Evolutionary conservation across 495 filamentous ascomycete genomes (phyloP).

Genomic region (Tuber calosporum): DNA sequence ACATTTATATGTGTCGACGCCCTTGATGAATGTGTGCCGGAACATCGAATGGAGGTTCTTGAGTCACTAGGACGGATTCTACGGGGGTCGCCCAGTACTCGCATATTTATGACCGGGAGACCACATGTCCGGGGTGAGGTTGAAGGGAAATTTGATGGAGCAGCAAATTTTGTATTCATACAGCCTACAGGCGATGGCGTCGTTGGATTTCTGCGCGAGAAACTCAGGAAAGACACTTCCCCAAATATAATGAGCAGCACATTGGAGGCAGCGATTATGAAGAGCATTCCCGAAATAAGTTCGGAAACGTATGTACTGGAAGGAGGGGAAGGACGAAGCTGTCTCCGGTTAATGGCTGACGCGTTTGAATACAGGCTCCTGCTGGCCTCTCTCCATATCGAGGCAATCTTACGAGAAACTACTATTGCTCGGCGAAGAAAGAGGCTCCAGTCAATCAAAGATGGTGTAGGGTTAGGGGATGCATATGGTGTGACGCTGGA

Average conservation of each 20-base stretch:
- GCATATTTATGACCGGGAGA: background rate
- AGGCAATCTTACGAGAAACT: background rate
- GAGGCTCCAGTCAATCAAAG: background rate
- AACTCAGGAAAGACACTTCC: background rate
- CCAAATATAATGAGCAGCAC: too few relatives aligned
- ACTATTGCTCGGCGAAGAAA: background rate
- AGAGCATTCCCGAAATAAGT: too few relatives aligned
- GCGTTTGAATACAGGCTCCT: background rate
- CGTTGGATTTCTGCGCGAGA: background rate
- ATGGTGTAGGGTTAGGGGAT: background rate
- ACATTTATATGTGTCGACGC: background rate
- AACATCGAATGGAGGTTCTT: background rate
- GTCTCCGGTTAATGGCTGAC: background rate
- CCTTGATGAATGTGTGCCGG: background rate
- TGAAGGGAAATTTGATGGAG: background rate
- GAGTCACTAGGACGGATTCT: background rate
- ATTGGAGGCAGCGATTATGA: too few relatives aligned
- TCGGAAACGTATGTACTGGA: too few relatives aligned
- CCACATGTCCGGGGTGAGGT: background rate
- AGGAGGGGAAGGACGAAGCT: too few relatives aligned
- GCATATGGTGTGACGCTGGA: background rate
- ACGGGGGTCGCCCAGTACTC: background rate
- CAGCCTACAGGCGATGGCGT: background rate
- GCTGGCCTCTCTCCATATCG: background rate
- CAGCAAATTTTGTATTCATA: background rate